Evolutionary conservation across 768 basidiomycete species (phyloP).

Genomic region (Phaeolepiota aurea): DNA sequence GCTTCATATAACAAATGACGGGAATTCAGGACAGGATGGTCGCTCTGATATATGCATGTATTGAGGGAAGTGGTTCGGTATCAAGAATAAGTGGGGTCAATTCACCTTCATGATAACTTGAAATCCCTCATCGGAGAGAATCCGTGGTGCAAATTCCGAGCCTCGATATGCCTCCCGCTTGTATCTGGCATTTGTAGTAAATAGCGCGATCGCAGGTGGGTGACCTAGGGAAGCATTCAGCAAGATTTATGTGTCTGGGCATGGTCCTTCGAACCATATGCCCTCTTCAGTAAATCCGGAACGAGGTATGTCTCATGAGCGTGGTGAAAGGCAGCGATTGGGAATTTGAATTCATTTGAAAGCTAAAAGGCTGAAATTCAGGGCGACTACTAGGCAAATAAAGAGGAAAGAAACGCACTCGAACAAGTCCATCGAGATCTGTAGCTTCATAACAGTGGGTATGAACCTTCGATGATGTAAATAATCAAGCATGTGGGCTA

Average conservation of each 20-base stretch:
- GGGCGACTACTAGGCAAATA: not conserved
- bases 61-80: not conserved
- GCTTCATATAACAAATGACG: constrained; percentile 72
- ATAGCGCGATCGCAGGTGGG: constrained; percentile 67
- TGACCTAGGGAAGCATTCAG: constrained; percentile 27
- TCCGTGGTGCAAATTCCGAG: constrained; percentile 67
- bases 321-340: constrained; percentile 69
- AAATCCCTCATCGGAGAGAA: constrained; percentile 64
- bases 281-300: constrained; percentile 68
- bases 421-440: constrained; percentile 62
- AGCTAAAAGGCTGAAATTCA: constrained; percentile 19
- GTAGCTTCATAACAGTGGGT: constrained; percentile 56
- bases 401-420: constrained; percentile 25
- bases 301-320: constrained; percentile 83
- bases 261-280: constrained; percentile 36
- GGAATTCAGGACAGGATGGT: constrained; percentile 55
- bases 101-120: constrained; percentile 66
- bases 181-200: constrained; percentile 47
- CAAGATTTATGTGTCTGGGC: not conserved
- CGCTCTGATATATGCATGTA: constrained; percentile 33
- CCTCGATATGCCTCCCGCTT: constrained; percentile 79
- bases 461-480: constrained; percentile 28
- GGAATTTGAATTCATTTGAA: constrained; percentile 63
- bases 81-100: too few species aligned
- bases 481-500: not conserved